Evolutionary conservation across 495 filamentous ascomycete genomes (phyloP), one percentile per base, ranked within the genome.

Genomic region (Penicillium waksmanii): DNA sequence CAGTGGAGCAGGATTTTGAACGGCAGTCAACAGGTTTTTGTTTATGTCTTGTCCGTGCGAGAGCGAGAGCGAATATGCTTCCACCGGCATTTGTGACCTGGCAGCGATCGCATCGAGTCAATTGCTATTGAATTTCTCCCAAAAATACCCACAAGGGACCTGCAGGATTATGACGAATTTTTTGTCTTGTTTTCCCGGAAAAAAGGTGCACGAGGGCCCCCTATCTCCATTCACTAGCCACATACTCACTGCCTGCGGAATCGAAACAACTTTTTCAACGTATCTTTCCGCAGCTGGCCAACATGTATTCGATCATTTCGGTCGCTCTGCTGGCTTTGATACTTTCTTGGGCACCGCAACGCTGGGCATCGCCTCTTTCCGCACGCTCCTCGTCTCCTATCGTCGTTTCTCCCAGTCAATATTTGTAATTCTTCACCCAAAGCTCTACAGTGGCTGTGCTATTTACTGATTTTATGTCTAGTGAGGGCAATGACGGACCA

Each of bases 401-500:
- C 12, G 55, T 58, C 38, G 56, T 66, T 18, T 55, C 63, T 2
- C 59, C 63, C 48, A 66, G 63, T 25, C 51, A 66, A 56, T 66
- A 66, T 27, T 66, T 66, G 63, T 66, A 59, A 55, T 2, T 50
- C 18, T 25, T 17, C 13, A 36, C 23, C 34, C 19, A 55, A 36
- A 2, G n/a, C 34, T 51, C 12, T 17, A 7, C 10, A 33, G n/a
- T 27, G 13, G 5, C 19, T 50, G 34, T 25, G 3, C 9, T 33
- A 21, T 53, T 13, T 50, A 49, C 54, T 62, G 27, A 60, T 34
- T 12, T 12, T n/a, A 21, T 18, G 18, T 27, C 18, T 34, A 66
- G 63, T 49, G 63, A 66, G 7, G 66, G 66, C 5, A 62, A 68
- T 52, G 66, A 68, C 53, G 66, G 66, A 31, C 58, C 60, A 5